Evolutionary conservation across 2,329 filamentous ascomycete genomes (phyloP).

Genomic region (Fusarium fracticaudum): DNA sequence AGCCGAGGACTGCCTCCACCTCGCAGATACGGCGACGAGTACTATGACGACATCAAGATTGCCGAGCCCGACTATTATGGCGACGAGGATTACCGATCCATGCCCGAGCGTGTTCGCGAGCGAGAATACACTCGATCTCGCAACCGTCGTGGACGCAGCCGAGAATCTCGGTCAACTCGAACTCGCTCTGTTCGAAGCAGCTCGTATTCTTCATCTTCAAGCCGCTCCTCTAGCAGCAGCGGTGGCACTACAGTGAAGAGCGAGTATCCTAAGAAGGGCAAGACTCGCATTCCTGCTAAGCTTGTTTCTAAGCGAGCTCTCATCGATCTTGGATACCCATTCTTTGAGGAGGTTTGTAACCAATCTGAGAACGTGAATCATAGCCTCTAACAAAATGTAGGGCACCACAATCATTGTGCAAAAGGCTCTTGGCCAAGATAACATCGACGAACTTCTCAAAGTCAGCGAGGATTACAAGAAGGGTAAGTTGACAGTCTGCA

Average conservation of each 20-base stretch:
- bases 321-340: constrained; percentile 86
- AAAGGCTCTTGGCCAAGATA: constrained; percentile 85
- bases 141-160: constrained; percentile 51
- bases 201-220: constrained; percentile 56
- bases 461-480: constrained; percentile 81
- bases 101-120: constrained; percentile 68
- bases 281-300: constrained; percentile 85
- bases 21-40: constrained; percentile 62
- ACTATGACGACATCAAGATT: constrained; percentile 73
- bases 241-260: constrained; percentile 63
- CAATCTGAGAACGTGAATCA: not conserved
- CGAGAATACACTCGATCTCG: constrained; percentile 65
- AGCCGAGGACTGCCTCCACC: constrained; percentile 69
- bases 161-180: constrained; percentile 53
- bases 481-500: constrained; percentile 50
- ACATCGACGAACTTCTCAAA: constrained; percentile 89
- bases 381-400: constrained; percentile 53
- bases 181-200: constrained; percentile 53
- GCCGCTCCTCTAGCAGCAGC: constrained; percentile 57
- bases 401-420: constrained; percentile 83
- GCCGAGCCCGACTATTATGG: constrained; percentile 74
- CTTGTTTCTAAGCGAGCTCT: constrained; percentile 84
- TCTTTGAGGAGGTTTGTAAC: constrained; percentile 78
- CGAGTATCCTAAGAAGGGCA: constrained; percentile 83
- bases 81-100: constrained; percentile 76